Evolutionary conservation across 257 asterid species (phyloP).

Genomic region (Lavandula angustifolia): DNA sequence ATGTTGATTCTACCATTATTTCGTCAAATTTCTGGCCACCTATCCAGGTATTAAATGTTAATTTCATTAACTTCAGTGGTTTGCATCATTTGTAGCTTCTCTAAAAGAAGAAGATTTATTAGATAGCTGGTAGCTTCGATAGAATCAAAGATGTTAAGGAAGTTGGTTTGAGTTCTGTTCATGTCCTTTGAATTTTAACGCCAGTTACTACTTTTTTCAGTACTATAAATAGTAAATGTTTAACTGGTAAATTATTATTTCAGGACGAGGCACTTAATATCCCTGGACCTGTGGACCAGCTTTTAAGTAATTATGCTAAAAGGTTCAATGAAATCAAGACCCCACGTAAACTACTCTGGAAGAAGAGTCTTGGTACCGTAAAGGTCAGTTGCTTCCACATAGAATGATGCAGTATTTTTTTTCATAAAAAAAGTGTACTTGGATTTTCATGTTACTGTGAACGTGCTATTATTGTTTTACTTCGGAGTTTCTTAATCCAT

Average conservation of each 20-base stretch:
- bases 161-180: neutral
- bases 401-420: slow-evolving; percentile 14
- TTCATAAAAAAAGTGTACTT: slow-evolving; percentile 10
- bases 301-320: slow-evolving; percentile 79
- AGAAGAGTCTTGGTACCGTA: slow-evolving; percentile 92
- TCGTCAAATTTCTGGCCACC: slow-evolving; percentile 99
- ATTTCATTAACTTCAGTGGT: slow-evolving; percentile 27
- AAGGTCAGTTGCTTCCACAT: slow-evolving; percentile 67
- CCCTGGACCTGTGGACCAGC: slow-evolving; percentile 73
- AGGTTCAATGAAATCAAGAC: slow-evolving; percentile 85
- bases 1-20: slow-evolving; percentile 78
- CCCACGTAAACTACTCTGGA: slow-evolving; percentile 96
- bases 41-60: slow-evolving; percentile 68
- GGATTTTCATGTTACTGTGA: neutral
- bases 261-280: slow-evolving; percentile 80
- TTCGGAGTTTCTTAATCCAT: slow-evolving; percentile 20
- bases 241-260: slow-evolving; percentile 27
- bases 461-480: slow-evolving; percentile 8
- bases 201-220: slow-evolving; percentile 17
- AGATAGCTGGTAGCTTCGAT: slow-evolving; percentile 5
- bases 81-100: slow-evolving; percentile 17
- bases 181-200: slow-evolving; percentile 7
- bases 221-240: slow-evolving; percentile 25
- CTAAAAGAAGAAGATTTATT: neutral
- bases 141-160: slow-evolving; percentile 6